Conservation (phyloP, 345 rosid genomes). For the Lepidium sativum region DNA sequence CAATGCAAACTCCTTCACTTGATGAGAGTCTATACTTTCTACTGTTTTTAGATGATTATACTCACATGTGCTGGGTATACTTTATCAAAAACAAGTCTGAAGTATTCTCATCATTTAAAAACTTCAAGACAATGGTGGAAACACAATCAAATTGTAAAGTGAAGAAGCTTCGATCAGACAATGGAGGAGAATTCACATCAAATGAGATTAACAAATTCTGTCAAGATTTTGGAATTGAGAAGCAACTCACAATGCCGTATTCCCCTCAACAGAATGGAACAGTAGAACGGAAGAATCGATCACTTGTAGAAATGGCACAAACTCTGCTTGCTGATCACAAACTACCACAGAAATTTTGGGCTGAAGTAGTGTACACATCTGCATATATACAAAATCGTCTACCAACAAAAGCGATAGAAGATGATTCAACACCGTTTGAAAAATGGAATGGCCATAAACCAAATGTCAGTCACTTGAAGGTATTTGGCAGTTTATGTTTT, state of each 20-base stretch:
- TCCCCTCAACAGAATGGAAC: not conserved
- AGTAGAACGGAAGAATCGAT: not conserved
- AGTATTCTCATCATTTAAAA: not conserved
- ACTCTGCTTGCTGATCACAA: no score
- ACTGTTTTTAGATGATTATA: not conserved
- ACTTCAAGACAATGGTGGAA: not conserved
- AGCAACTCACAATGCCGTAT: not conserved
- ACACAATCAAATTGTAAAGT: not conserved
- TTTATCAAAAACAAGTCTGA: not conserved
- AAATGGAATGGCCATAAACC: not conserved
- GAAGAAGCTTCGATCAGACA: no score
- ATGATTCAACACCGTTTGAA: not conserved
- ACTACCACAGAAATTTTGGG: not conserved
- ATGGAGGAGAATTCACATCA: not conserved
- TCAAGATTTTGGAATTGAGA: not conserved
- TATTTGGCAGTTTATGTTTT: not conserved
- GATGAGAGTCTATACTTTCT: not conserved
- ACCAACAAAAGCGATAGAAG: not conserved
- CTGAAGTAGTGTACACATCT: not conserved
- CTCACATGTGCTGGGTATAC: not conserved
- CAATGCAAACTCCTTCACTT: not conserved
- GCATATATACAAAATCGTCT: not conserved
- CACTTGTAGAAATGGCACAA: not conserved
- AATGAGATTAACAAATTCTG: not conserved
- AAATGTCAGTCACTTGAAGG: not conserved